Percentiles rank a stretch among this genome's conserved stretches.
phyloP scores from a whole-genome alignment of 441 rosid species.

The Populus hybrid region DNA sequence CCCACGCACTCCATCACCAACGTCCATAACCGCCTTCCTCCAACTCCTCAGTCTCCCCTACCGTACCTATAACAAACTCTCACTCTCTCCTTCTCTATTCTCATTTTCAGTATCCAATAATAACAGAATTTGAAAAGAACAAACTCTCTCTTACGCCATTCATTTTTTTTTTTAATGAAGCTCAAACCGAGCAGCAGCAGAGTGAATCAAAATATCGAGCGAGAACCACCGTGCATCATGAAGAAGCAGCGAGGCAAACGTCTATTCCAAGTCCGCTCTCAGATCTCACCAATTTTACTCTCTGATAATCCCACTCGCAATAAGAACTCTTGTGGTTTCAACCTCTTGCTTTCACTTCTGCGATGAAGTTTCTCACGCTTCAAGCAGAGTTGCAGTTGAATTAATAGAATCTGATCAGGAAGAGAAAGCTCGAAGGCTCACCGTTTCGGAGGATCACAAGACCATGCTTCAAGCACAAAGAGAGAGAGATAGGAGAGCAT shows the following conservation, averaged over 20 bases:
- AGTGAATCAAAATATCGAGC: slow-evolving; percentile 29
- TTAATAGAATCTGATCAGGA: slow-evolving; percentile 26
- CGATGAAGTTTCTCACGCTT: slow-evolving; percentile 50
- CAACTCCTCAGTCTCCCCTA: not conserved
- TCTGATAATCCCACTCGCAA: slow-evolving; percentile 1
- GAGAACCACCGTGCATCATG: slow-evolving; percentile 23
- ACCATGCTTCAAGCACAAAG: slow-evolving; percentile 35
- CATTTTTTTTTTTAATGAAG: slow-evolving; percentile 15
- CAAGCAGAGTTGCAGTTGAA: slow-evolving; percentile 41
- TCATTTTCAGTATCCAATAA: not conserved
- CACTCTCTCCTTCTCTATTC: not conserved
- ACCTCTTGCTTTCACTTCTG: slow-evolving; percentile 30
- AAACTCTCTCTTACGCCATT: slow-evolving; percentile 1
- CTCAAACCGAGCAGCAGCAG: slow-evolving; percentile 23
- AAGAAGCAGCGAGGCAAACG: slow-evolving; percentile 65
- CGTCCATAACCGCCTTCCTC: slow-evolving; percentile 37
- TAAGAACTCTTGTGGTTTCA: slow-evolving; percentile 29
- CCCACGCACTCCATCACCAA: slow-evolving; percentile 17
- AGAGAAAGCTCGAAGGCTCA: slow-evolving; percentile 28
- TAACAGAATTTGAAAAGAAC: not conserved
- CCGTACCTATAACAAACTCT: not conserved
- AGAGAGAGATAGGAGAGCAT: slow-evolving; percentile 21
- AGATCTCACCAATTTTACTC: slow-evolving; percentile 40
- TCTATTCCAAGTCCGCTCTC: slow-evolving; percentile 46
- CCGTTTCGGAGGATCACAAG: slow-evolving; percentile 55